Percentiles rank a stretch among this genome's conserved stretches.
Conservation (phyloP, 352 stramenopile species). For the Phytophthora sansomeana region DNA sequence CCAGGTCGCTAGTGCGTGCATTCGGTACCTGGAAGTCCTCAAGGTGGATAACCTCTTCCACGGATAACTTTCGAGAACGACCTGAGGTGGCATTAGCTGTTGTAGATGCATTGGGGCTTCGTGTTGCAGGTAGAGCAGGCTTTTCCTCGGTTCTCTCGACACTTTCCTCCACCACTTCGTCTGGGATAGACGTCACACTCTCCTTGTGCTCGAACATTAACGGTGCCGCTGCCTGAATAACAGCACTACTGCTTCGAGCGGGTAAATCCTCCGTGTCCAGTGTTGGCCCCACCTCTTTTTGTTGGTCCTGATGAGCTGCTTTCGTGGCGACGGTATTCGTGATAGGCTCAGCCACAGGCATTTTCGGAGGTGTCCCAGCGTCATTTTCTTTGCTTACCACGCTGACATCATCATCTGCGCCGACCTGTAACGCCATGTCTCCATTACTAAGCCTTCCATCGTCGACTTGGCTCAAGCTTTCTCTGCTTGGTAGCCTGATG, state of each 20-base stretch:
- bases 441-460: background rate
- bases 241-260: slow-evolving; percentile 46
- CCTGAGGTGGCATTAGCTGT: slow-evolving; percentile 1
- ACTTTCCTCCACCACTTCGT: slow-evolving; percentile 6
- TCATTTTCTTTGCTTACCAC: slow-evolving; percentile 32
- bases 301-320: background rate
- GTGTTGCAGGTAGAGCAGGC: background rate
- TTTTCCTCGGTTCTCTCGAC: slow-evolving; percentile 8
- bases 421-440: background rate
- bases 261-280: slow-evolving; percentile 62
- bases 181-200: slow-evolving; percentile 15
- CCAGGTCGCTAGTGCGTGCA: slow-evolving; percentile 59
- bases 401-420: slow-evolving; percentile 28
- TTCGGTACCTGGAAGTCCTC: slow-evolving; percentile 84
- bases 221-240: slow-evolving; percentile 32
- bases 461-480: background rate
- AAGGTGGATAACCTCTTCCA: slow-evolving; percentile 58
- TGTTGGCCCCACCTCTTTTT: background rate
- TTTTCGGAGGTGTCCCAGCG: background rate
- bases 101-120: background rate
- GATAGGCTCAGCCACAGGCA: background rate
- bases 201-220: slow-evolving; percentile 65
- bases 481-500: slow-evolving; percentile 13
- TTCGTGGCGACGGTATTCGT: background rate
- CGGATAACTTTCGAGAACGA: slow-evolving; percentile 24